phyloP scores from a whole-genome alignment of 768 basidiomycete species.

The Hydnomerulius pinastri region DNA sequence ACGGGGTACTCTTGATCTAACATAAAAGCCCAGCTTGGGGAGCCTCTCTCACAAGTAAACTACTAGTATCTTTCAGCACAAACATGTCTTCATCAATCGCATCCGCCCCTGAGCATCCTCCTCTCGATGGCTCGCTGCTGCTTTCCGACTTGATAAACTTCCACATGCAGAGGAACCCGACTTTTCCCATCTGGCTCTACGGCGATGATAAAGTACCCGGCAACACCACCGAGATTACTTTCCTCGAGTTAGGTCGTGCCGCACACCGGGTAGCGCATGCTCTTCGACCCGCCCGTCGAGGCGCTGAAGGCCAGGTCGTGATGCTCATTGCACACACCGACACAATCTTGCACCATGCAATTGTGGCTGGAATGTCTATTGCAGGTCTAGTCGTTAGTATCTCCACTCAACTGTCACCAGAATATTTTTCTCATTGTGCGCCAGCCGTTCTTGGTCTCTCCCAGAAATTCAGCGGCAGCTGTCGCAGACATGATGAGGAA shows the following conservation, averaged over 20 bases:
- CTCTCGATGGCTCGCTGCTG: constrained; percentile 14
- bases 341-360: constrained; percentile 10
- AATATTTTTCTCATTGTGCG: background rate
- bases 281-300: background rate
- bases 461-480: constrained; percentile 11
- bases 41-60: no score
- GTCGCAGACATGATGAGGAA: constrained; percentile 8
- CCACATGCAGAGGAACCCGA: no score
- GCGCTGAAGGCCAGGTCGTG: no score
- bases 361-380: constrained; percentile 5
- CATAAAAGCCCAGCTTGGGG: no score
- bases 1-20: no score
- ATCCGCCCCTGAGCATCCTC: background rate
- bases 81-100: no score
- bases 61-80: no score
- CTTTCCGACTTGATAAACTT: constrained; percentile 14
- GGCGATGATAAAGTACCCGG: background rate
- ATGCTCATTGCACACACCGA: constrained; percentile 9
- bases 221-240: constrained; percentile 12
- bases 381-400: constrained; percentile 12
- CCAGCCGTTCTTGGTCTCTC: constrained; percentile 15
- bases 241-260: constrained; percentile 14
- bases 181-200: constrained; percentile 13
- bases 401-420: background rate
- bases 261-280: constrained; percentile 13